These are phyloP conservation scores for Coemansia sp. DNA, from an alignment of 192 early-diverging fungal species.

Conservation along the genomic window DNA sequence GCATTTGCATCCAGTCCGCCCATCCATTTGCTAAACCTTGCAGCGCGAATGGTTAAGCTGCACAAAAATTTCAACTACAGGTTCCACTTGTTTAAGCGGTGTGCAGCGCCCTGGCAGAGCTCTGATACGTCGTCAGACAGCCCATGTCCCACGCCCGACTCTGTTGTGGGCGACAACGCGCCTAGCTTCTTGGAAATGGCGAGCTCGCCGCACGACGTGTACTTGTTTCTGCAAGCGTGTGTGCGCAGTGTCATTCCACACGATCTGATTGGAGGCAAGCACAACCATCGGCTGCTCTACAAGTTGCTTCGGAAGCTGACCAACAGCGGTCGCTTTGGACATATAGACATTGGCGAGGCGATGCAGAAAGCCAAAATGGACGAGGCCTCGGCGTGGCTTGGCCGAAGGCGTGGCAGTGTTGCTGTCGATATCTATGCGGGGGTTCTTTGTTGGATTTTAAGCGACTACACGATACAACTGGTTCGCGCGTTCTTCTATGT, in stretches of 20 bases:
- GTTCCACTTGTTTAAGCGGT: constrained; percentile 46
- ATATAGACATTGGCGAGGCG: constrained; percentile 56
- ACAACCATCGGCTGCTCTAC: constrained; percentile 58
- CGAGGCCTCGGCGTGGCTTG: constrained; percentile 27
- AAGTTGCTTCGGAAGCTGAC: constrained; percentile 61
- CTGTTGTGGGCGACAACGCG: not conserved
- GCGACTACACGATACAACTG: constrained; percentile 60
- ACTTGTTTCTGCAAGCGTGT: constrained; percentile 50
- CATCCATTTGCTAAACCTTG: constrained; percentile 22
- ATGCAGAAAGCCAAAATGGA: constrained; percentile 60
- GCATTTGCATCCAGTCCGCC: constrained; percentile 10
- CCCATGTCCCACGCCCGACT: too few species aligned
- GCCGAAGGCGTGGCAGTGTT: not conserved
- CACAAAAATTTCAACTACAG: constrained; percentile 47
- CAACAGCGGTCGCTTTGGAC: constrained; percentile 60
- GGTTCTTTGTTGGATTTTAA: constrained; percentile 69
- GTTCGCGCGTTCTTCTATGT: constrained; percentile 72
- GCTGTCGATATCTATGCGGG: constrained; percentile 57
- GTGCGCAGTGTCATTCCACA: constrained; percentile 62
- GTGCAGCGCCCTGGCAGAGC: constrained; percentile 53
- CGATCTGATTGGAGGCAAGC: constrained; percentile 59
- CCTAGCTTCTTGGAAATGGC: constrained; percentile 24
- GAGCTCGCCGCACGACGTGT: constrained; percentile 35
- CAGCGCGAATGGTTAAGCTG: constrained; percentile 45
- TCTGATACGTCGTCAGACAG: not conserved